Conservation (phyloP, 2,329 filamentous ascomycete species). For the Trichoderma breve region DNA sequence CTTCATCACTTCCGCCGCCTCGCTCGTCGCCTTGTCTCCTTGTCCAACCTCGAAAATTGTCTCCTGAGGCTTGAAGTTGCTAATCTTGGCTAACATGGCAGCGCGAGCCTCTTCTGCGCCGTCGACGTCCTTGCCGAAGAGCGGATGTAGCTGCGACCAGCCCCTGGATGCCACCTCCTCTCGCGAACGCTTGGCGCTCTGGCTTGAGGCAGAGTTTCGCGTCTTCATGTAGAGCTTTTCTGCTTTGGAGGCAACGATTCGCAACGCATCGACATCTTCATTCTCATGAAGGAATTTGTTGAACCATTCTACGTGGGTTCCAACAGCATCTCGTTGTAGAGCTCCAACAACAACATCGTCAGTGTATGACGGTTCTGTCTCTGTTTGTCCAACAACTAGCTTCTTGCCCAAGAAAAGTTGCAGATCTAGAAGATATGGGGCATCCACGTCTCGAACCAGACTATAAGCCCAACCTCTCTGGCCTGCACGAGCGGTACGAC, state of each 20-base stretch:
- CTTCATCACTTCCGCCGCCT: conserved; percentile 74
- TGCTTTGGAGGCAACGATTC: conserved; percentile 76
- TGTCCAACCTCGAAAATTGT: conserved; percentile 95
- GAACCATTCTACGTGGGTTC: conserved; percentile 77
- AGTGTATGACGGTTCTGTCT: conserved; percentile 65
- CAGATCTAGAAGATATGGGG: conserved; percentile 87
- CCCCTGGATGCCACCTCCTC: conserved; percentile 67
- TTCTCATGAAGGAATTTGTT: conserved; percentile 74
- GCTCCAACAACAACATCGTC: conserved; percentile 82
- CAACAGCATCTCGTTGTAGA: conserved; percentile 69
- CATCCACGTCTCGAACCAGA: conserved; percentile 81
- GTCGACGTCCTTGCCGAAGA: conserved; percentile 72
- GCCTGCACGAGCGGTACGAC: conserved; percentile 90
- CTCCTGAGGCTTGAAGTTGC: conserved; percentile 83
- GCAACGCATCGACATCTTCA: conserved; percentile 68
- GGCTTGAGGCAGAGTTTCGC: conserved; percentile 81
- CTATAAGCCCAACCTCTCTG: conserved; percentile 94
- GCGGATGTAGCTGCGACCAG: conserved; percentile 72
- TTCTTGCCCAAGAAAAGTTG: conserved; percentile 91
- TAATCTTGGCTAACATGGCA: conserved; percentile 84
- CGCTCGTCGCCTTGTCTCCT: conserved; percentile 59
- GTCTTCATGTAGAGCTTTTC: conserved; percentile 92
- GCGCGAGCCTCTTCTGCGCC: conserved; percentile 69
- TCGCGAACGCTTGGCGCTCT: conserved; percentile 86
- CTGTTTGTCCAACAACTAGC: conserved; percentile 70